Evolutionary conservation across 1,284 basidiomycete genomes (phyloP), one percentile per base, ranked within the genome.

Genomic region (Ustilago vetiveriae): DNA sequence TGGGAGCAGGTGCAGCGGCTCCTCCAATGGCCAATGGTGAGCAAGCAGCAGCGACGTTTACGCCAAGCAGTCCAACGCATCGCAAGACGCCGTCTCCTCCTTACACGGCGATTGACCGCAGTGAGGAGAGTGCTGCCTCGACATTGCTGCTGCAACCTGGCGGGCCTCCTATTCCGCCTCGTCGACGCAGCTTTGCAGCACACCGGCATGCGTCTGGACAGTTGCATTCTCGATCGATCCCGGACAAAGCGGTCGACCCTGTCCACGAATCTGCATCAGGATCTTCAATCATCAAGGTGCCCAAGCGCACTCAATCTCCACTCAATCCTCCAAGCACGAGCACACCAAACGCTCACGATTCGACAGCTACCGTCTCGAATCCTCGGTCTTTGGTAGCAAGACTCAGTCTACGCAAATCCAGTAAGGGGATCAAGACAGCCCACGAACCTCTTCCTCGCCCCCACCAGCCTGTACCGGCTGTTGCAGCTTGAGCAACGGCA

Each of bases 361-460:
- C n/a, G n/a, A n/a, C n/a, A n/a, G n/a, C n/a, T n/a, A n/a, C n/a
- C n/a, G n/a, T n/a, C n/a, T 35, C 45, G 24, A 21, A 29, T 19
- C 49, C 51, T 5, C 46, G 63, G 4, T 66, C 63, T 6, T 19
- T 66, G 14, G 63, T 66, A 4, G 63, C 63, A 2, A 49, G 43
- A 14, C 42, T 66, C 17, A 54, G 63, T 27, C 32, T 59, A 24
- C 54, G 53, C 9, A 37, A 36, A 13, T 38, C 42, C 1, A 54
- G 58, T 26, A 54, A 55, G 33, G 52, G 41, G 33, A 8, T 36
- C 35, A 21, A 23, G 19, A 23, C 29, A 17, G n/a, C 17, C 21
- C 24, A 22, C 19, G 35, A 42, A 24, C 3, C 42, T 3, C 29
- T 50, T 30, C 49, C 30, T 21, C 30, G 26, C 22, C 16, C 49